Base-by-base conservation (phyloP, 495 filamentous ascomycete species). In the Podospora pseudopauciseta region DNA sequence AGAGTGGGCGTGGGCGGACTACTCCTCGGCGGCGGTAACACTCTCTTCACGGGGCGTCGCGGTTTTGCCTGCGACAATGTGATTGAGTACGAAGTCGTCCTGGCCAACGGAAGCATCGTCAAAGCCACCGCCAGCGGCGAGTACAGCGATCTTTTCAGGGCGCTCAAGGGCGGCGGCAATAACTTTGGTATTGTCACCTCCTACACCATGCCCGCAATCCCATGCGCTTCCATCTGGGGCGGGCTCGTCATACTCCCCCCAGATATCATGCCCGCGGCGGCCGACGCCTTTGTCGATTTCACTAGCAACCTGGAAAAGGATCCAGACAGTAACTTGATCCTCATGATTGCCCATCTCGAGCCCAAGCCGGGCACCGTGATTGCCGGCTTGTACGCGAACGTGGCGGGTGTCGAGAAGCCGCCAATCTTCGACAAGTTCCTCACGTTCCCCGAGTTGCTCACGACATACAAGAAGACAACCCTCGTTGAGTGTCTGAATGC, bases 111-210 rank as follows among this genome's bases (percentile, higher is more conserved):
- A 0, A 70, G 73, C 0, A 74, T 88, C 57, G 76, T 86, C 15
- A 32, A 32, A 32, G 30, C 30, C 30, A 70, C 76, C 11, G 83
- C 79, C 4, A 84, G 79, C 67, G 67, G 76, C 54, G 70, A 65
- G 13, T 67, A 62, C 18, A 74, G 86, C 73, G 84, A 88, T 71
- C 79, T 90, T 1, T 88, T 78, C 78, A 83, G 81, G 79, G 86
- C 86, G 23, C 73, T 89, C 65, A 86, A 85, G 4, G 86, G 86
- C 2, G 86, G 86, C 18, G 81, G 78, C 65, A 85, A 82, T 70
- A 88, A 85, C 75, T 87, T 87, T 62, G 86, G 87, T 7, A 75
- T 88, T 2, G 84, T 86, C 23, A 87, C 85, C 3, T 63, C 71
- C 18, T 72, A 79, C 68, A 71, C 78, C 58, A 32, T 80, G 5